phyloP scores from a whole-genome alignment of 2,329 filamentous ascomycete genomes.

The Ceratocystiopsis minuta region DNA sequence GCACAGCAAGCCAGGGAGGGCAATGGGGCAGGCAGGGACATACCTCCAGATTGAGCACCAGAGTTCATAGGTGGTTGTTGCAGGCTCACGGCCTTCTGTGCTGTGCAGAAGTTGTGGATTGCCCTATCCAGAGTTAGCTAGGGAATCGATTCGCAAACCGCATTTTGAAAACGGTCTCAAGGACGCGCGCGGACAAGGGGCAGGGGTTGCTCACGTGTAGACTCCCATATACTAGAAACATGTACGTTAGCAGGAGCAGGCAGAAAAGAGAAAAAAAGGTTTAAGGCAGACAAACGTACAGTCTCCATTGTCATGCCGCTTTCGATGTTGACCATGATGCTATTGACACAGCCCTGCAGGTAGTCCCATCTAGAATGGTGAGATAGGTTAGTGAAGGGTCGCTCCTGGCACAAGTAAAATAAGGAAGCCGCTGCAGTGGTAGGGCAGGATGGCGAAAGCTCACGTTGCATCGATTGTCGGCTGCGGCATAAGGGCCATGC shows the following conservation, averaged over 20 bases:
- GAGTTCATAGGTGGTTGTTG: slow-evolving; percentile 22
- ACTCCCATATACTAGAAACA: slow-evolving; percentile 72
- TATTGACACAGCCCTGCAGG: slow-evolving; percentile 70
- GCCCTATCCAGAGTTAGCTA: slow-evolving; percentile 37
- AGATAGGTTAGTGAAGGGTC: not conserved
- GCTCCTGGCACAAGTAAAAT: too few species aligned
- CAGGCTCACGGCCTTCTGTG: slow-evolving; percentile 72
- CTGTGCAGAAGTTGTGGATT: slow-evolving; percentile 98
- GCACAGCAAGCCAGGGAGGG: too few species aligned
- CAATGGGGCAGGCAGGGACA: too few species aligned
- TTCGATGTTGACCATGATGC: slow-evolving; percentile 84
- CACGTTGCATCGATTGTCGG: too few species aligned
- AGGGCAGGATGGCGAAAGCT: too few species aligned
- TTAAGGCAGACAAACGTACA: slow-evolving; percentile 24
- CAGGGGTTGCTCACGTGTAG: slow-evolving; percentile 49
- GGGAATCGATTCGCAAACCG: too few species aligned
- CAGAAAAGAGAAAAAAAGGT: not conserved
- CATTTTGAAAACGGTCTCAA: too few species aligned
- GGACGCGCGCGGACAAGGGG: not conserved
- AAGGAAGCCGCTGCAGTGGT: too few species aligned
- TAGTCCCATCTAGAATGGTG: slow-evolving; percentile 61
- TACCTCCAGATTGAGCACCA: not conserved
- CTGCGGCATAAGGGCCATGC: too few species aligned
- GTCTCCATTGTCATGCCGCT: slow-evolving; percentile 88
- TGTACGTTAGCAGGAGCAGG: not conserved